These are phyloP conservation scores for Cladophialophora carrionii DNA, from an alignment of 2,329 filamentous ascomycete genomes.

Conservation along the genomic window DNA sequence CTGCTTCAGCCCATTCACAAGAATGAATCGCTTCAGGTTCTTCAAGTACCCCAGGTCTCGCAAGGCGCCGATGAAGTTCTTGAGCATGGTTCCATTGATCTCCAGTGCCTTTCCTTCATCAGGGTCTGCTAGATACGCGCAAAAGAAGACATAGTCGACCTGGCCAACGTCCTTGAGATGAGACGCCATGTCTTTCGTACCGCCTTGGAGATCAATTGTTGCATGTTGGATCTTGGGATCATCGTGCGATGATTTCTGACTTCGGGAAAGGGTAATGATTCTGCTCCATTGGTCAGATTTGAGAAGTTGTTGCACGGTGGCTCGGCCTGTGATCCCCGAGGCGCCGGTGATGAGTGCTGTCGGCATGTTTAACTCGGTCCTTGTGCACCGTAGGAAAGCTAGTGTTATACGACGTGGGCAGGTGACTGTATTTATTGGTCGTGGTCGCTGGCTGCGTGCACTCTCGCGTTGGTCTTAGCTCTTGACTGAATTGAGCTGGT, in stretches of 20 bases:
- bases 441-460: too few species aligned
- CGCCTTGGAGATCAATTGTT: background rate
- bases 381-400: background rate
- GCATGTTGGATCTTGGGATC: background rate
- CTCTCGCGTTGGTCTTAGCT: background rate
- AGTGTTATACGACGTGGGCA: background rate
- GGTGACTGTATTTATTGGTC: background rate
- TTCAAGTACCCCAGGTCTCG: slow-evolving; percentile 48
- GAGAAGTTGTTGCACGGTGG: background rate
- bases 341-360: background rate
- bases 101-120: slow-evolving; percentile 45
- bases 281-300: background rate
- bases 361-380: background rate
- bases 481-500: background rate
- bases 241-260: background rate
- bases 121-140: slow-evolving; percentile 45
- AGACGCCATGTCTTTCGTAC: background rate
- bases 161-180: background rate
- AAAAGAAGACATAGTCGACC: slow-evolving; percentile 3
- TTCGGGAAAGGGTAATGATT: background rate
- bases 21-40: slow-evolving; percentile 51
- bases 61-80: slow-evolving; percentile 55
- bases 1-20: background rate
- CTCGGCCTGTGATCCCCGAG: background rate
- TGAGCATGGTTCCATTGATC: slow-evolving; percentile 51